phyloP scores from a whole-genome alignment of 306 rosid species.

The Begonia peltatifolia region DNA sequence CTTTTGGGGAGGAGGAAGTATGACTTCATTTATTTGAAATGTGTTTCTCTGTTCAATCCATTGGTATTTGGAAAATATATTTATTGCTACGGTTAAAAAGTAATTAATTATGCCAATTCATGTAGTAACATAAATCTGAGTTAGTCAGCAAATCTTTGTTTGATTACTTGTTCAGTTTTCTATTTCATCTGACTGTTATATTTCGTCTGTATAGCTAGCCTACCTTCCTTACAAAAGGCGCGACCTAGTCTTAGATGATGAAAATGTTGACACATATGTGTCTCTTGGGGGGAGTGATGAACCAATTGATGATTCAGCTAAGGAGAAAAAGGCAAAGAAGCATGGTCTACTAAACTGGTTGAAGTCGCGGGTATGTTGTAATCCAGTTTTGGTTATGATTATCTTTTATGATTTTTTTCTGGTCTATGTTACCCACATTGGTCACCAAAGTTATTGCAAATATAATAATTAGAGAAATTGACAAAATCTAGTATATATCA shows the following conservation, averaged over 20 bases:
- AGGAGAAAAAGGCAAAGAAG: slow-evolving; percentile 82
- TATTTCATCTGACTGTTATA: slow-evolving; percentile 5
- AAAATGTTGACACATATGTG: slow-evolving; percentile 61
- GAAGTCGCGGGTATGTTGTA: slow-evolving; percentile 65
- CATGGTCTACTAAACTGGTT: slow-evolving; percentile 93
- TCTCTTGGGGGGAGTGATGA: slow-evolving; percentile 58
- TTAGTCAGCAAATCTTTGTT: background rate
- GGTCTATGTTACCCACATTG: background rate
- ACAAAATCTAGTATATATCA: no score
- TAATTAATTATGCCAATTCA: background rate
- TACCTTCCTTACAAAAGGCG: slow-evolving; percentile 92
- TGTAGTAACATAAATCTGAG: no score
- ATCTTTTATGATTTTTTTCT: background rate
- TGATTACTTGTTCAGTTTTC: background rate
- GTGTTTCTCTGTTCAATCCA: background rate
- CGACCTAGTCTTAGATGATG: slow-evolving; percentile 84
- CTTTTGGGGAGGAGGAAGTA: slow-evolving; percentile 86
- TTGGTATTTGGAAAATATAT: background rate
- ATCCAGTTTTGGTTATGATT: background rate
- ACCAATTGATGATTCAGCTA: slow-evolving; percentile 35
- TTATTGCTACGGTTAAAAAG: background rate
- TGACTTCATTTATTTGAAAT: slow-evolving; percentile 10
- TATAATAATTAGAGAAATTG: no score
- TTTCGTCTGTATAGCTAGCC: slow-evolving; percentile 60
- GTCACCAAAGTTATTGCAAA: background rate